A percentile compares a stretch with the other conserved stretches of the same genome.
These are phyloP conservation scores for Lactarius sanguifluus DNA, from an alignment of 768 basidiomycete species.

Conservation along the genomic window DNA sequence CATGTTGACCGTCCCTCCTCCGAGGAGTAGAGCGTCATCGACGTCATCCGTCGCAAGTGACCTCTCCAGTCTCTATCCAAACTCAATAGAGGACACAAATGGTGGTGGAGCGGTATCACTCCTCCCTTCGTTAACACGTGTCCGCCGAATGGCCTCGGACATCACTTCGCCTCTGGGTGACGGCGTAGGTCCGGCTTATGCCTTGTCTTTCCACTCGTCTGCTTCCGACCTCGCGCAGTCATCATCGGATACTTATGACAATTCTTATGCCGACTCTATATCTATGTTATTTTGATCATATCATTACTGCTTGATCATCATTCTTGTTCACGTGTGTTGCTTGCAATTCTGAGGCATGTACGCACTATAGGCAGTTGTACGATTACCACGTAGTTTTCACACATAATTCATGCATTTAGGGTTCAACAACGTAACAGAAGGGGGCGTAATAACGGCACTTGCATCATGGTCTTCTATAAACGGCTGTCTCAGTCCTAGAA, in stretches of 20 bases:
- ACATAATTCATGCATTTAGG: slow-evolving; percentile 15
- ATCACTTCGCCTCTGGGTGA: slow-evolving; percentile 16
- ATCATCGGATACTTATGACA: slow-evolving; percentile 21
- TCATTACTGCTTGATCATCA: slow-evolving; percentile 6
- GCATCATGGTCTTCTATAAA: slow-evolving; percentile 1
- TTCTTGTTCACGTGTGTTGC: slow-evolving; percentile 24
- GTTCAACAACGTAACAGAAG: background rate
- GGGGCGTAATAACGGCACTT: background rate
- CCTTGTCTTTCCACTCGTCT: slow-evolving; percentile 16
- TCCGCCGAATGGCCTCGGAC: slow-evolving; percentile 13
- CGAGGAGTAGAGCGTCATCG: slow-evolving; percentile 28
- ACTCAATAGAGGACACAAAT: slow-evolving; percentile 22
- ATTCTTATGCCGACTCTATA: slow-evolving; percentile 20
- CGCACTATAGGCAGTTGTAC: slow-evolving; percentile 21
- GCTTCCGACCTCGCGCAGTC: slow-evolving; percentile 12
- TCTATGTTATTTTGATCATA: slow-evolving; percentile 24
- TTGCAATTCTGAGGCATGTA: slow-evolving; percentile 4
- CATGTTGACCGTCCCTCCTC: slow-evolving; percentile 21
- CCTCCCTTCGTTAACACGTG: slow-evolving; percentile 22
- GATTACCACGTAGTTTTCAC: slow-evolving; percentile 14
- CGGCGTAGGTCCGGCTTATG: slow-evolving; percentile 7
- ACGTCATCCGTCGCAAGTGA: slow-evolving; percentile 27
- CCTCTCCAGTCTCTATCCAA: slow-evolving; percentile 24
- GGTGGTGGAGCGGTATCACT: background rate
- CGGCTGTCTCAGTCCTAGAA: background rate